Conservation (phyloP, 2,329 filamentous ascomycete genomes). For the Ilyonectria mors-panacis region DNA sequence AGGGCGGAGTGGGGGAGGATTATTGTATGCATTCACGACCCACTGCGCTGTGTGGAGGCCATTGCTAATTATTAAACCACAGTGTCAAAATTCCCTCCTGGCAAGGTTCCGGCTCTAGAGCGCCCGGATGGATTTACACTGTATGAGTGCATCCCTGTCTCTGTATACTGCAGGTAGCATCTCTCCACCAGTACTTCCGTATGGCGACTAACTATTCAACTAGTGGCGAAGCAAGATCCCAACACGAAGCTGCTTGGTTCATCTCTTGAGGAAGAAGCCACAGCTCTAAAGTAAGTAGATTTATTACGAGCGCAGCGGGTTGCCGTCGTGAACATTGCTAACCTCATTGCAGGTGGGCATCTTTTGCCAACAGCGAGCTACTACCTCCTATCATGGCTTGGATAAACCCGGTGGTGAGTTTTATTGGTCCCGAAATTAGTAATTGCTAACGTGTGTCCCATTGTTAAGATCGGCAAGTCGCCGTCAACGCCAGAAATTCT, state of each 20-base stretch:
- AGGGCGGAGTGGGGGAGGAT: conserved; percentile 28
- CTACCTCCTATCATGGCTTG: conserved; percentile 31
- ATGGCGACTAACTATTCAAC: not conserved
- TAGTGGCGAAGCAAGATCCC: conserved; percentile 31
- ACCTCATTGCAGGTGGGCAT: conserved; percentile 17
- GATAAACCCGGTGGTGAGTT: conserved; percentile 26
- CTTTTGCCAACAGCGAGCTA: conserved; percentile 27
- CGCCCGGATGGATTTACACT: conserved; percentile 25
- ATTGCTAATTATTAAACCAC: not conserved
- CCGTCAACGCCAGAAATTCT: conserved; percentile 26
- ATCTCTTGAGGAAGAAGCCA: conserved; percentile 26
- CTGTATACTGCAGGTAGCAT: conserved; percentile 12
- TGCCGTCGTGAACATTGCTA: not conserved
- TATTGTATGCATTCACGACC: conserved; percentile 8
- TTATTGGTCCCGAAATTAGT: too few relatives aligned
- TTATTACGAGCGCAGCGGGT: not conserved
- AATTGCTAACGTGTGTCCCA: too few relatives aligned
- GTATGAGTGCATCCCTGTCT: conserved; percentile 28
- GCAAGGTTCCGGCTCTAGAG: conserved; percentile 29
- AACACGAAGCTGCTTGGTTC: conserved; percentile 27
- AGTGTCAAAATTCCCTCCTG: conserved; percentile 26
- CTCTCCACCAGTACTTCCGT: too few relatives aligned
- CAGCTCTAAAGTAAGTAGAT: conserved; percentile 18
- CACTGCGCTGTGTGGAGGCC: not conserved
- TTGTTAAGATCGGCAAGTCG: conserved; percentile 10